A percentile compares a stretch with the other conserved stretches of the same genome.
phyloP scores from a whole-genome alignment of 2,329 filamentous ascomycete genomes.

The Colletotrichum limetticola region DNA sequence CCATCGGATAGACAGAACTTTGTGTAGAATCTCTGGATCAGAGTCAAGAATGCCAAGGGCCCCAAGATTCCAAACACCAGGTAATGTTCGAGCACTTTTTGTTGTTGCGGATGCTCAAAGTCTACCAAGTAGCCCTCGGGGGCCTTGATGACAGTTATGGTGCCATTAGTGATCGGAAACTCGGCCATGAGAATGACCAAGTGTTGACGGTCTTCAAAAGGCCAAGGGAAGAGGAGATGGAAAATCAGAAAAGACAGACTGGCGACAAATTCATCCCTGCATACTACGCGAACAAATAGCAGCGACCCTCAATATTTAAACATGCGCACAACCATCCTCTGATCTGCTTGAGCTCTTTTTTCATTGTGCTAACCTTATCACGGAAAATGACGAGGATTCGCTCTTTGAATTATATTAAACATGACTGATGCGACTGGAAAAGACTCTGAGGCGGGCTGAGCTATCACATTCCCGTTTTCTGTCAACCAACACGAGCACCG shows the following conservation, averaged over 20 bases:
- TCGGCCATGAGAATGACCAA: background rate
- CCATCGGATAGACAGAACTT: slow-evolving; percentile 33
- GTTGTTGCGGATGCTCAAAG: slow-evolving; percentile 44
- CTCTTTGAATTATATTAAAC: background rate
- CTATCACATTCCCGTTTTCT: background rate
- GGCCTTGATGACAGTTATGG: slow-evolving; percentile 39
- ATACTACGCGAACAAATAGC: background rate
- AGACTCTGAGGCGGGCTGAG: background rate
- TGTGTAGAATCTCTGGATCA: slow-evolving; percentile 43
- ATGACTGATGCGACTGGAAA: background rate
- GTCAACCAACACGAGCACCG: background rate
- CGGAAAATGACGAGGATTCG: background rate
- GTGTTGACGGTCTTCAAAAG: too few species aligned
- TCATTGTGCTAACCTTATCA: background rate
- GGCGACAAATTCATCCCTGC: background rate
- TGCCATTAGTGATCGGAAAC: slow-evolving; percentile 40
- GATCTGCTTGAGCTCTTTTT: background rate
- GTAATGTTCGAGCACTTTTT: slow-evolving; percentile 39
- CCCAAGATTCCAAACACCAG: slow-evolving; percentile 42
- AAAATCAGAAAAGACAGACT: background rate
- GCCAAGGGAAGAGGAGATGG: background rate
- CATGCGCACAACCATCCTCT: background rate
- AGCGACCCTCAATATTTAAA: background rate
- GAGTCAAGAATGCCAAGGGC: slow-evolving; percentile 38
- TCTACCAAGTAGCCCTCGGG: slow-evolving; percentile 47